Base-by-base conservation (phyloP, 768 basidiomycete species). In the Lactarius evosmus region DNA sequence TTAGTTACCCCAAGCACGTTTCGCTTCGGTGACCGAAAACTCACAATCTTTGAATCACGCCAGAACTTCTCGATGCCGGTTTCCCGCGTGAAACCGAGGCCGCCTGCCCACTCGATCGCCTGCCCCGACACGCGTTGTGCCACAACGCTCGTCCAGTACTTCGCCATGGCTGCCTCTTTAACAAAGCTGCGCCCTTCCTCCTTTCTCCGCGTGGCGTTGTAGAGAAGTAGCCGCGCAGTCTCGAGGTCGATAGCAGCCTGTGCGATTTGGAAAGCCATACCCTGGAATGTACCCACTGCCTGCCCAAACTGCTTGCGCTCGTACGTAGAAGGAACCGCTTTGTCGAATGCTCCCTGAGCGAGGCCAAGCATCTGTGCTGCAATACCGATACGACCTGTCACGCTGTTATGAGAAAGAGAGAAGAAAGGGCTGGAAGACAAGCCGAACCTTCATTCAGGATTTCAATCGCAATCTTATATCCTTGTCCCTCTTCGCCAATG, bases 361-460 rank as follows among this genome's bases (percentile, higher is more conserved):
- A 98, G 86, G 17, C 97, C 97, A 59, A 99, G 82, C 97, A 98
- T 98, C 76, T 99, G 97, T 0, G 93, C 96, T 19, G 96, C 97
- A 67, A 98, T 98, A 34, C 96, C 96, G 69, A 98, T 96, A 63
- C 96, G 92, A 60, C 91, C 86, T 85, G 52, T 19, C 27, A 34
- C 49, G 53, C 34, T 1, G 40, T 55, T 34, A 25, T 50, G 49
- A 58, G 34, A 50, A 50, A 54, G 30, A 36, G 9, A 22, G 11
- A 17, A 11, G n/a, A 19, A 50, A 38, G 27, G 7, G 38, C 6
- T 11, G n/a, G 7, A 27, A 34, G 54, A 63, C 25, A 40, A 32
- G 40, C 53, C 56, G 30, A 70, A 78, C 91, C 95, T 77, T 98
- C 96, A 73, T 98, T 98, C 63, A 98, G 74, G 67, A 95, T 96